Percentiles rank a stretch among this genome's conserved stretches.
Conservation (phyloP, 1,284 basidiomycete species). For the Ustilago lituana region DNA sequence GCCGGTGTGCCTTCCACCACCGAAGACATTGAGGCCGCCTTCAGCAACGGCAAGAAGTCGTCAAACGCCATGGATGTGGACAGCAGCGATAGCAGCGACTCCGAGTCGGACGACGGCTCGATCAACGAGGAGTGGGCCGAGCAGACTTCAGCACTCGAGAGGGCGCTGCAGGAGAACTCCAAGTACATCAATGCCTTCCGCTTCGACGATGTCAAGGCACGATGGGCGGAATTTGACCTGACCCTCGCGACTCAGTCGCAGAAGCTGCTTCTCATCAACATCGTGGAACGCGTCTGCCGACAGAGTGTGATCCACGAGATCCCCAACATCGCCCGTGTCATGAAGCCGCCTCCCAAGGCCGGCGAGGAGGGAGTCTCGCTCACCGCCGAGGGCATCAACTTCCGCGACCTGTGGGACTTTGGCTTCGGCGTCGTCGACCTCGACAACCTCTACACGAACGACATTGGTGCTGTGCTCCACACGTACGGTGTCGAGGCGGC, state of each 20-base stretch:
- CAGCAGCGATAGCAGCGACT: conserved; percentile 53
- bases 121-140: conserved; percentile 63
- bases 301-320: conserved; percentile 65
- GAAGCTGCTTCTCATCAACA: conserved; percentile 66
- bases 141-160: conserved; percentile 67
- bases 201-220: conserved; percentile 75
- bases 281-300: conserved; percentile 65
- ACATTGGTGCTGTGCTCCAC: conserved; percentile 89
- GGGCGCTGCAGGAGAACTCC: conserved; percentile 70
- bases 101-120: conserved; percentile 50
- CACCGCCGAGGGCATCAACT: conserved; percentile 72
- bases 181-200: conserved; percentile 75
- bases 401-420: conserved; percentile 89
- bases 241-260: conserved; percentile 57
- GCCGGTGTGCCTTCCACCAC: conserved; percentile 68
- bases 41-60: conserved; percentile 59
- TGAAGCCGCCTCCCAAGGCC: conserved; percentile 58
- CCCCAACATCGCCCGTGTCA: conserved; percentile 58
- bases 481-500: conserved; percentile 76
- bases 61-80: conserved; percentile 52
- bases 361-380: conserved; percentile 51
- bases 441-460: conserved; percentile 89
- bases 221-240: conserved; percentile 67
- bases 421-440: conserved; percentile 82
- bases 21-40: conserved; percentile 76